Percentiles rank a stretch among this genome's conserved stretches.
These are phyloP conservation scores for Cantharellus cinnabarinus DNA, from an alignment of 768 basidiomycete genomes.

Conservation along the genomic window DNA sequence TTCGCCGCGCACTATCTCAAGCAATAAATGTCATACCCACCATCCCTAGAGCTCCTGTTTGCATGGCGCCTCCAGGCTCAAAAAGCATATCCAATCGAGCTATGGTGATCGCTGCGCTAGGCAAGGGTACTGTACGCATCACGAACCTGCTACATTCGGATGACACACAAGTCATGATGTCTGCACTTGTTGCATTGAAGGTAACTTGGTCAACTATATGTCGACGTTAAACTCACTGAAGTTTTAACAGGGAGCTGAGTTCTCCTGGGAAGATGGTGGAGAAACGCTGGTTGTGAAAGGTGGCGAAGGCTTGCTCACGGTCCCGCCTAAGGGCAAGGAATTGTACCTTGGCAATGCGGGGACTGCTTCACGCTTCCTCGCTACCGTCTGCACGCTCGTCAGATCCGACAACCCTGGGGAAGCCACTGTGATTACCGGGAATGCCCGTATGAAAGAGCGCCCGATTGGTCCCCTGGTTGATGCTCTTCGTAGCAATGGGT, in stretches of 20 bases:
- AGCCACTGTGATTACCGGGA: constrained; percentile 76
- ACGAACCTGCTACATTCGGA: constrained; percentile 89
- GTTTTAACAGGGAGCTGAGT: constrained; percentile 53
- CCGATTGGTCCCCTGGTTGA: constrained; percentile 91
- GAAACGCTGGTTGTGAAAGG: constrained; percentile 87
- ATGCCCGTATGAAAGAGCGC: constrained; percentile 96
- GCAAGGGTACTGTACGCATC: constrained; percentile 67
- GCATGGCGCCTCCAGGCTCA: constrained; percentile 87
- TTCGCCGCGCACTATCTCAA: constrained; percentile 62
- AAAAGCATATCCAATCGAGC: constrained; percentile 95
- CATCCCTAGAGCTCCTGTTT: constrained; percentile 31
- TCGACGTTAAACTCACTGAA: not conserved
- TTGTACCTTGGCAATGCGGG: constrained; percentile 95
- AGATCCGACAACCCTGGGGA: constrained; percentile 22
- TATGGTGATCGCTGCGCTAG: constrained; percentile 81
- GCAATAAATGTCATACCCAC: constrained; percentile 58
- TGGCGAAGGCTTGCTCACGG: constrained; percentile 56
- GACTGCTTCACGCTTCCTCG: constrained; percentile 92
- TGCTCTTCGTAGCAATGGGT: constrained; percentile 67
- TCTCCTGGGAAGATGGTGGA: constrained; percentile 90
- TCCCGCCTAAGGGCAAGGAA: constrained; percentile 64
- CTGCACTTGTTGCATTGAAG: constrained; percentile 71
- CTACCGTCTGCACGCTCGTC: constrained; percentile 86
- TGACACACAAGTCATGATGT: constrained; percentile 99
- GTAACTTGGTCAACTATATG: constrained; percentile 19